phyloP scores from a whole-genome alignment of 495 filamentous ascomycete species.

The Copromyces sp. region DNA sequence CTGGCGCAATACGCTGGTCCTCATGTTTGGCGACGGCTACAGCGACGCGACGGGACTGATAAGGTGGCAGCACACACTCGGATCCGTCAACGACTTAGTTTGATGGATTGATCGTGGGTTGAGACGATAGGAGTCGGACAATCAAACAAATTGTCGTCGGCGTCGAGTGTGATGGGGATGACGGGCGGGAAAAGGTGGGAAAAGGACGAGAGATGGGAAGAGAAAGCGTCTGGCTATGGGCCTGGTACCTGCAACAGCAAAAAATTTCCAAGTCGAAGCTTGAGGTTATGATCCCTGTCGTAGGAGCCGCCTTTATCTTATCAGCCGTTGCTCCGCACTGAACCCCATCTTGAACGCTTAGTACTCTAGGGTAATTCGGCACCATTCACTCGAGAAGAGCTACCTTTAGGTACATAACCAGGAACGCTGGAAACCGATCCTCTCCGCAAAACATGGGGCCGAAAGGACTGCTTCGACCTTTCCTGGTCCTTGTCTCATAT shows the following conservation, averaged over 20 bases:
- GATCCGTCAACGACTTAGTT: background rate
- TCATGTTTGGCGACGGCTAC: conserved; percentile 18
- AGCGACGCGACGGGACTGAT: background rate
- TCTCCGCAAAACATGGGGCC: background rate
- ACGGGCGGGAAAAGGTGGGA: background rate
- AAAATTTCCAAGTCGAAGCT: background rate
- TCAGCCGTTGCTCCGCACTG: background rate
- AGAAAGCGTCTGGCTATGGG: conserved; percentile 3
- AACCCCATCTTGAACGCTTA: background rate
- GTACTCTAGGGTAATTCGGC: background rate
- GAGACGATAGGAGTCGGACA: background rate
- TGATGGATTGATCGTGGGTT: background rate
- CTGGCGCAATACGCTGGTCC: conserved; percentile 20
- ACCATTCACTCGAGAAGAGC: background rate
- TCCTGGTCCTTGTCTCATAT: background rate
- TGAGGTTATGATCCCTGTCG: background rate
- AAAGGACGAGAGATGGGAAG: conserved; percentile 6
- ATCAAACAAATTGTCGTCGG: background rate
- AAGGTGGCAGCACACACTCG: background rate
- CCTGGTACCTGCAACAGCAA: conserved; percentile 3
- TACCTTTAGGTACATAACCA: background rate
- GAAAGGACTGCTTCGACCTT: background rate
- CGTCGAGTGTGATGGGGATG: background rate
- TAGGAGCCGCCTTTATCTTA: background rate
- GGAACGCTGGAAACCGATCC: background rate